Evolutionary conservation across 148 eudicot genomes (phyloP).

Genomic region (Limonium bicolor): DNA sequence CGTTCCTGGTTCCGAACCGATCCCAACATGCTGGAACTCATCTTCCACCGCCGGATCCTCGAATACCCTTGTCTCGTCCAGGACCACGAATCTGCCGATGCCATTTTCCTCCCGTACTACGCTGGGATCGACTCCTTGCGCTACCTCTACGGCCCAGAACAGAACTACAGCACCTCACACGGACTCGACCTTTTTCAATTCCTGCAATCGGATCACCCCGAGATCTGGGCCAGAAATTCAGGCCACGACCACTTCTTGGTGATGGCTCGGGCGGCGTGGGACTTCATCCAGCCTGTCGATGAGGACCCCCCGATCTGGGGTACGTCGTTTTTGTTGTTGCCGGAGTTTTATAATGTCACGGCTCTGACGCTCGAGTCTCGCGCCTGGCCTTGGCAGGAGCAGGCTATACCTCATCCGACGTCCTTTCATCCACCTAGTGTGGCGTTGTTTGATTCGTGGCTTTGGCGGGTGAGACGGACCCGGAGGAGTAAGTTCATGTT

Average conservation of each 20-base stretch:
- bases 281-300: slow-evolving; percentile 29
- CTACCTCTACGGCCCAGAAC: slow-evolving; percentile 44
- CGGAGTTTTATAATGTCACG: slow-evolving; percentile 55
- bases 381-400: slow-evolving; percentile 66
- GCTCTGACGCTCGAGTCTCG: slow-evolving; percentile 49
- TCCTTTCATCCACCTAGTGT: slow-evolving; percentile 78
- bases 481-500: slow-evolving; percentile 18
- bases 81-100: slow-evolving; percentile 30
- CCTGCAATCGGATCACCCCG: slow-evolving; percentile 17
- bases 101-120: slow-evolving; percentile 66
- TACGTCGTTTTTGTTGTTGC: slow-evolving; percentile 54
- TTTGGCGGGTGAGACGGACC: slow-evolving; percentile 31
- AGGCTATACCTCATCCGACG: slow-evolving; percentile 64
- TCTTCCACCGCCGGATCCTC: slow-evolving; percentile 77
- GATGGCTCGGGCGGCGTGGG: slow-evolving; percentile 69
- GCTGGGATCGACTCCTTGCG: slow-evolving; percentile 38
- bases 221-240: slow-evolving; percentile 27
- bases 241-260: slow-evolving; percentile 74
- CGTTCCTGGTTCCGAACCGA: slow-evolving; percentile 77
- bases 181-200: slow-evolving; percentile 35
- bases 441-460: slow-evolving; percentile 53
- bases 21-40: slow-evolving; percentile 49
- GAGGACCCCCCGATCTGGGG: slow-evolving; percentile 63
- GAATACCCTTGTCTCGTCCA: slow-evolving; percentile 74
- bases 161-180: slow-evolving; percentile 36